Evolutionary conservation across 305 asterid genomes (phyloP), one percentile per base, ranked within the genome.

Genomic region (Fraxinus floribunda): DNA sequence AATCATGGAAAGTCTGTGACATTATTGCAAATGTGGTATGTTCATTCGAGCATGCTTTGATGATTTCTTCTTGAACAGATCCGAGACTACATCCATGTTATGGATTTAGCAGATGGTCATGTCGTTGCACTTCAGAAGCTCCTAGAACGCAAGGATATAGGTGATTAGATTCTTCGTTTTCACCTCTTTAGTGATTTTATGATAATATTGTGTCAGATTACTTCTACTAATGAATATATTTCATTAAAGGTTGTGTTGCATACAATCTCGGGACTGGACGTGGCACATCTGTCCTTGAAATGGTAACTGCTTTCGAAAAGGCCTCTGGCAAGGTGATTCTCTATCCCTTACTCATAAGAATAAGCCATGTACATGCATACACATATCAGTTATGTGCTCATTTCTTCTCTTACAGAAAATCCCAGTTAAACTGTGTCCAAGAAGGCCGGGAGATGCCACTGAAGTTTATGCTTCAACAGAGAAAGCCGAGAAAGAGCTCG

Each of bases 31-130:
- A 66, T 9, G 16, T 10, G 73, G 26, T 20, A 26, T 26, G 30
- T 26, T 66, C 57, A 38, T 66, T 36, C 9, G 32, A 9, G 18
- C 32, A 8, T 66, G n/a, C n/a, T 32, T 80, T 79, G 74, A 75
- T 62, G n/a, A 44, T 83, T 83, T 85, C 60, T 80, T 77, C 68
- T 62, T 70, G 32, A 73, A 83, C 91, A 95, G 99, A 84, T 95
- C 44, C 91, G 99, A 78, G 99, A 95, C 80, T 95, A 95, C 89
- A 95, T 95, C 86, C 99, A 95, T 85, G 99, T 95, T 24, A 90
- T 94, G 97, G 99, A 95, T 89, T 87, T 95, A 80, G 97, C 99
- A 2, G 97, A 95, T 16, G 99, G 99, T 68, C 99, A 95, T 77
- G 94, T 95, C 75, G 97, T 89, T 83, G 95, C 99, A 9, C 86